These are phyloP conservation scores for Xanthoceras sorbifolium DNA, from an alignment of 345 rosid genomes.

Conservation along the genomic window DNA sequence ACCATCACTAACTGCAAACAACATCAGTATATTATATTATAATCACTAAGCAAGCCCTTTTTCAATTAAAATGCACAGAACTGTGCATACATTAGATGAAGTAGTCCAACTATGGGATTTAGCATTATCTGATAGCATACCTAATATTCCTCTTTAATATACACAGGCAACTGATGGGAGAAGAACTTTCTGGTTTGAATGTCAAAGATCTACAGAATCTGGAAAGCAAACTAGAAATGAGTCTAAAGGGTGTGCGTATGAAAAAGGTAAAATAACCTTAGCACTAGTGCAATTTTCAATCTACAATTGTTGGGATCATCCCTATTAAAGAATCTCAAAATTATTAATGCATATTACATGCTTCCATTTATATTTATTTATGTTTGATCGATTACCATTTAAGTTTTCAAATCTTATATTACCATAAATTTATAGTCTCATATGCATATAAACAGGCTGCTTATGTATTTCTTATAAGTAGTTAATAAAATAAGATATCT, in stretches of 20 bases:
- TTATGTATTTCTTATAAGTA: not conserved
- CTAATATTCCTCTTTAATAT: not conserved
- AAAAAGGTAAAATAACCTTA: constrained; percentile 50
- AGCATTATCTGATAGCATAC: constrained; percentile 11
- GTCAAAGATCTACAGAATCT: constrained; percentile 60
- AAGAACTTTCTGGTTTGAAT: constrained; percentile 69
- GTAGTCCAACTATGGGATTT: not conserved
- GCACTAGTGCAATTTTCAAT: not conserved
- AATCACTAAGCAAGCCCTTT: not conserved
- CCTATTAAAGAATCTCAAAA: not conserved
- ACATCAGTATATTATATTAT: not conserved
- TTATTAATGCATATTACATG: not conserved
- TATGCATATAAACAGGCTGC: not conserved
- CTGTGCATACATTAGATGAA: not conserved
- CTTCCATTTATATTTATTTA: not conserved
- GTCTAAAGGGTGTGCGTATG: constrained; percentile 59
- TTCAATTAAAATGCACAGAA: not conserved
- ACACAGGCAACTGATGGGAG: constrained; percentile 79
- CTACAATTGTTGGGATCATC: not conserved
- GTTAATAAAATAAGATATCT: not conserved
- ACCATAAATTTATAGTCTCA: not conserved
- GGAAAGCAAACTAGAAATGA: constrained; percentile 70
- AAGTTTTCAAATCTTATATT: not conserved
- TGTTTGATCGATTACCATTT: not conserved
- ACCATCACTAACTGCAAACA: not conserved